These are phyloP conservation scores for Mycena floridula DNA, from an alignment of 768 basidiomycete genomes.

Conservation along the genomic window DNA sequence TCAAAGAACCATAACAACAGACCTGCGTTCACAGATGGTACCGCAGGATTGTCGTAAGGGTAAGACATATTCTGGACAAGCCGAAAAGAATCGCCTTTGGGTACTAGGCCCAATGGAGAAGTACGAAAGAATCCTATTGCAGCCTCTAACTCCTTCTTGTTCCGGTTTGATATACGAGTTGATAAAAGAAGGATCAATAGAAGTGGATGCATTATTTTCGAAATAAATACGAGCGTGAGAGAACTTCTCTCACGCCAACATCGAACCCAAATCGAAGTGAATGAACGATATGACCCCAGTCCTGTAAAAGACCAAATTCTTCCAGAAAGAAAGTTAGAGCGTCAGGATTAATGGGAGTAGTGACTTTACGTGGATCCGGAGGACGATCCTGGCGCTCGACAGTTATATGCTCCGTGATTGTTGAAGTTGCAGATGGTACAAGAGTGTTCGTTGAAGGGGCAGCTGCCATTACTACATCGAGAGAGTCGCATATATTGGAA, in stretches of 20 bases:
- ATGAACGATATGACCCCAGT: slow-evolving; percentile 22
- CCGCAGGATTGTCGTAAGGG: slow-evolving; percentile 15
- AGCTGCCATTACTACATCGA: slow-evolving; percentile 12
- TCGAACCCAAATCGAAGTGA: slow-evolving; percentile 30
- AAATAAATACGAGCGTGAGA: slow-evolving; percentile 18
- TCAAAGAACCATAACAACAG: too few relatives aligned
- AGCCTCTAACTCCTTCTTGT: slow-evolving; percentile 17
- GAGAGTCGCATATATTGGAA: slow-evolving; percentile 17
- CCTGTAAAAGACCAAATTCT: slow-evolving; percentile 8
- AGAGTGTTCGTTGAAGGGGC: slow-evolving; percentile 18
- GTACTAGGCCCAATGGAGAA: slow-evolving; percentile 32
- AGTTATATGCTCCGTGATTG: slow-evolving; percentile 23
- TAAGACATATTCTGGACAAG: slow-evolving; percentile 30
- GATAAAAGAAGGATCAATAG: slow-evolving; percentile 23
- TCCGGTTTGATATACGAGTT: slow-evolving; percentile 25
- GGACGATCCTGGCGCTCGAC: slow-evolving; percentile 13
- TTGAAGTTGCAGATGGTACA: slow-evolving; percentile 25
- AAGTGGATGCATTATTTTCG: slow-evolving; percentile 27
- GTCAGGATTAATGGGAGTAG: slow-evolving; percentile 22
- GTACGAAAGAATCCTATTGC: slow-evolving; percentile 35
- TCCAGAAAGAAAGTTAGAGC: slow-evolving; percentile 9
- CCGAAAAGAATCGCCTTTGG: slow-evolving; percentile 23
- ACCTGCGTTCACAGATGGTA: slow-evolving; percentile 24
- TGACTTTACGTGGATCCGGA: slow-evolving; percentile 25
- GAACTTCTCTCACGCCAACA: slow-evolving; percentile 19